A percentile compares a stretch with the other conserved stretches of the same genome.
Conservation (phyloP, 176 grass and related monocot species). For the Sorghum bicolor region Sorghum_bicolor_NCBIv3 NC_012870.2:71063501-71064000, state of each 20-base stretch:
- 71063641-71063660: not conserved
- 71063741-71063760: constrained; percentile 17
- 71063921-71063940: not conserved
- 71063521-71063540: not conserved
- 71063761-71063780: constrained; percentile 31
- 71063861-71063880: constrained; percentile 95
- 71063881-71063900: constrained; percentile 85
- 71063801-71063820: constrained; percentile 4
- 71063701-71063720: constrained; percentile 23
- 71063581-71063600: not conserved
- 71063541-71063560: not conserved
- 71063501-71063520: not conserved
- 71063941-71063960: not conserved
- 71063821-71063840: constrained; percentile 54
- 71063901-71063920: constrained; percentile 17
- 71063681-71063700: not conserved
- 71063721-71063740: constrained; percentile 12
- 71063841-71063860: constrained; percentile 69
- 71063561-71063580: not conserved
- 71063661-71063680: not conserved
- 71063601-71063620: not conserved
- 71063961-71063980: constrained; percentile 1
- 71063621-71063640: not conserved
- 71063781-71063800: not conserved
- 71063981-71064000: not conserved